These are phyloP conservation scores for Acacia concinna DNA, from an alignment of 331 rosid species.

Conservation along the genomic window DNA sequence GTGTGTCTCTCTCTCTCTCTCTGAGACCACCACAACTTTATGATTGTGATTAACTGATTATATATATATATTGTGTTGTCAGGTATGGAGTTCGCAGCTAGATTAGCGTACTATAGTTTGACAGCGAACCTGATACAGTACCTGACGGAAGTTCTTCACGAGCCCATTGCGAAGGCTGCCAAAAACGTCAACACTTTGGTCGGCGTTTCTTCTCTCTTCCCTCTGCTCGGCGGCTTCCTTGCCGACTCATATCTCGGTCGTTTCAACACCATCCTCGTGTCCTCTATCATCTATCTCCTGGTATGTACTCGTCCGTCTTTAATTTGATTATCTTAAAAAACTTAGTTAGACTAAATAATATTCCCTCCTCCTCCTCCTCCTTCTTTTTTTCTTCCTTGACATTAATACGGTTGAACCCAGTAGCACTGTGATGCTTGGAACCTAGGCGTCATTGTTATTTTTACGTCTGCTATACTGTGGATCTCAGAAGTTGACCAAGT, in stretches of 20 bases:
- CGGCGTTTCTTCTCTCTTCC: slow-evolving; percentile 56
- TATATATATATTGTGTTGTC: neutral
- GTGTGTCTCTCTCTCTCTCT: neutral
- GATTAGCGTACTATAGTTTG: slow-evolving; percentile 57
- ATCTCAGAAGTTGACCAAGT: neutral
- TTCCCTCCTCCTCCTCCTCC: too few species aligned
- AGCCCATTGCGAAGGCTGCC: slow-evolving; percentile 40
- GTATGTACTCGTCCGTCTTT: too few species aligned
- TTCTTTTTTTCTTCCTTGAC: neutral
- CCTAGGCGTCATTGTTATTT: neutral
- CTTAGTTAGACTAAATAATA: too few species aligned
- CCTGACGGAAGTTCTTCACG: slow-evolving; percentile 48
- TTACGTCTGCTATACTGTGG: neutral
- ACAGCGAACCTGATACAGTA: slow-evolving; percentile 52
- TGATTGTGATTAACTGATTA: neutral
- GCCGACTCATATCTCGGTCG: slow-evolving; percentile 67
- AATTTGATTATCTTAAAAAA: too few species aligned
- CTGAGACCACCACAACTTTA: neutral
- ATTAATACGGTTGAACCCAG: too few species aligned
- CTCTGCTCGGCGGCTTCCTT: slow-evolving; percentile 55
- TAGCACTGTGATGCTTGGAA: neutral
- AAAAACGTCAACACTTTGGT: slow-evolving; percentile 59
- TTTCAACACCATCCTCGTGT: slow-evolving; percentile 53
- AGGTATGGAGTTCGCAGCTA: slow-evolving; percentile 69
- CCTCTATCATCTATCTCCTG: slow-evolving; percentile 49